These are phyloP conservation scores for slime mould (Dictyostelium discoideum) DNA, from an alignment of 78 protist species.

Conservation along the genomic window DNA sequence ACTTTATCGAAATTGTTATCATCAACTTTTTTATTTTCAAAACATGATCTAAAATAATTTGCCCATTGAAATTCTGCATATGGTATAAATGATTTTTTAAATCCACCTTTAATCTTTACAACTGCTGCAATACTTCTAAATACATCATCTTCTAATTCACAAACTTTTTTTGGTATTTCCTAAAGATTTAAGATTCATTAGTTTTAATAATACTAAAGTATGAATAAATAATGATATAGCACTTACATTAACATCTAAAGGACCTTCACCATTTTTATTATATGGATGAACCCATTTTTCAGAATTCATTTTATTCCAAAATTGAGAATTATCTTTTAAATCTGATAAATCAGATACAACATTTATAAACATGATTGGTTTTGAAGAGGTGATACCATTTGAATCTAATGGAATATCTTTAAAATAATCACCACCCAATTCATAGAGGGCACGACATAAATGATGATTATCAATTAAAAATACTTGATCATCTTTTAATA, in stretches of 20 bases:
- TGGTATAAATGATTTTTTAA: constrained; percentile 69
- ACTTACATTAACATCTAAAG: constrained; percentile 3
- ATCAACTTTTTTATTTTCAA: neutral
- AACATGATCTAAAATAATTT: constrained; percentile 57
- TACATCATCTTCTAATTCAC: constrained; percentile 35
- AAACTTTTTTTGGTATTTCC: constrained; percentile 35
- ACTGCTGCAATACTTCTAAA: constrained; percentile 74
- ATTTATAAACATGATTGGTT: constrained; percentile 42
- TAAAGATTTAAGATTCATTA: too few species aligned
- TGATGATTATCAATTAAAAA: constrained; percentile 76
- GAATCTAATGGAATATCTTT: constrained; percentile 20
- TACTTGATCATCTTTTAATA: constrained; percentile 17
- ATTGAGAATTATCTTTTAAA: neutral
- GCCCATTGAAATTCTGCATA: constrained; percentile 82
- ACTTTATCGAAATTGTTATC: neutral
- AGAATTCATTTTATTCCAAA: constrained; percentile 57
- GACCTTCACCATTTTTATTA: constrained; percentile 70
- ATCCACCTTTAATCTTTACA: constrained; percentile 77
- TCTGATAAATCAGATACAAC: constrained; percentile 45
- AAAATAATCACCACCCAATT: constrained; percentile 57
- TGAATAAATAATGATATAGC: too few species aligned
- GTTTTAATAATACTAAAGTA: too few species aligned
- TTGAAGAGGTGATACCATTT: neutral
- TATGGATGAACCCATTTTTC: constrained; percentile 77
- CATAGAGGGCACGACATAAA: constrained; percentile 66